These are phyloP conservation scores for Leccinum incarnatum DNA, from an alignment of 768 basidiomycete species.

Conservation along the genomic window DNA sequence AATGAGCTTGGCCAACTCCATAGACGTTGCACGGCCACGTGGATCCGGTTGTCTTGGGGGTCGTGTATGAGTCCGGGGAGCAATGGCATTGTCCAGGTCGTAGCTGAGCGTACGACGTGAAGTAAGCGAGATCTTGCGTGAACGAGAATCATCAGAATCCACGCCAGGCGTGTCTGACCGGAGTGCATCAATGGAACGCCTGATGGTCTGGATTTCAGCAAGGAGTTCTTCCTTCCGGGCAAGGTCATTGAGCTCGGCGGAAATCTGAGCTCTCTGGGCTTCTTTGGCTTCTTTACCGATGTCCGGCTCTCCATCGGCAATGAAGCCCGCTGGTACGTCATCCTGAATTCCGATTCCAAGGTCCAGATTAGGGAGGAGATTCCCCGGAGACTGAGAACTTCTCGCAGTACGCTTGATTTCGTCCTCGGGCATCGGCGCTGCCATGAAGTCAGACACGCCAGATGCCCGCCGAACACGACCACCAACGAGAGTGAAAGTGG, in stretches of 20 bases:
- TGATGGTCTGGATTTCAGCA: constrained; percentile 75
- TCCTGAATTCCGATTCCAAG: constrained; percentile 73
- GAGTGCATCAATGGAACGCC: constrained; percentile 73
- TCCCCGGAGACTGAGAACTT: constrained; percentile 46
- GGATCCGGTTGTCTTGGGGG: constrained; percentile 70
- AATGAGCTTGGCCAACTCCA: constrained; percentile 59
- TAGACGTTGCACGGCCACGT: constrained; percentile 65
- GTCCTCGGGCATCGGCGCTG: constrained; percentile 59
- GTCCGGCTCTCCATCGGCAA: constrained; percentile 43
- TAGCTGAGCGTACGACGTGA: constrained; percentile 68
- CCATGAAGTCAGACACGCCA: constrained; percentile 71
- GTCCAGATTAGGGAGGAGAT: constrained; percentile 67
- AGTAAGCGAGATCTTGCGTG: constrained; percentile 62
- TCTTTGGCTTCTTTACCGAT: constrained; percentile 30
- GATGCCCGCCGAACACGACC: constrained; percentile 61
- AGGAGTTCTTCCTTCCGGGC: constrained; percentile 70
- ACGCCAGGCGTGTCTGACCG: constrained; percentile 62
- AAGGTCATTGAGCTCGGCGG: constrained; percentile 48
- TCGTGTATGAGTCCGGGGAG: constrained; percentile 57
- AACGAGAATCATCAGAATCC: constrained; percentile 52
- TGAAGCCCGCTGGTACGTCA: constrained; percentile 71
- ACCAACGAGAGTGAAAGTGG: constrained; percentile 50
- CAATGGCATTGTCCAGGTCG: constrained; percentile 55
- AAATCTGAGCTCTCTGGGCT: constrained; percentile 35
- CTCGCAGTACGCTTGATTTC: constrained; percentile 53